These are phyloP conservation scores for Xylaria hypoxylon DNA, from an alignment of 2,329 filamentous ascomycete genomes.

Conservation along the genomic window DNA sequence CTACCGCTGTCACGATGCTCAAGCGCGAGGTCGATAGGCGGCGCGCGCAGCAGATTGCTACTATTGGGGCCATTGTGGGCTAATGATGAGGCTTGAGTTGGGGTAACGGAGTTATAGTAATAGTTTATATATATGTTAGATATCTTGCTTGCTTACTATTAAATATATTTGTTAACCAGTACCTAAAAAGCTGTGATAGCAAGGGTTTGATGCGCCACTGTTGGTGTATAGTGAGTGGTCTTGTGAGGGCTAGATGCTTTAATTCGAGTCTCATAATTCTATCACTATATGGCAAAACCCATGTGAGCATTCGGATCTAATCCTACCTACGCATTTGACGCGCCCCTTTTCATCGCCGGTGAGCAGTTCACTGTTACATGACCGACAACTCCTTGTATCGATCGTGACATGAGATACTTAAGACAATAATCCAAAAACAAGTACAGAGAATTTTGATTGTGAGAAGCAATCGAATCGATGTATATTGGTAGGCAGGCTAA, in stretches of 20 bases:
- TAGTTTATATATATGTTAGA: neutral
- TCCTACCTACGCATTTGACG: neutral
- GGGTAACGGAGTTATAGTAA: neutral
- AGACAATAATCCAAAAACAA: neutral
- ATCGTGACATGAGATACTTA: neutral
- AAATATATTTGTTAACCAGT: neutral
- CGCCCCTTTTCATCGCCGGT: neutral
- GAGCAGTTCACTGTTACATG: neutral
- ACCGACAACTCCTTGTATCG: neutral
- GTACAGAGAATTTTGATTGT: neutral
- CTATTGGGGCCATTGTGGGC: conserved; percentile 50
- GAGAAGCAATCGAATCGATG: conserved; percentile 28
- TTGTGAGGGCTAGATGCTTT: too few relatives aligned
- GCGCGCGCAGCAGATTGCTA: conserved; percentile 62
- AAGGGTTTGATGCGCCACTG: too few relatives aligned
- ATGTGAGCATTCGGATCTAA: neutral
- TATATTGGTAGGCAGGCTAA: conserved; percentile 48
- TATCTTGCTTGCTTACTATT: neutral
- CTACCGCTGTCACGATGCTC: conserved; percentile 70
- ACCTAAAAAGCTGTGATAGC: neutral
- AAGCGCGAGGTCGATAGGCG: conserved; percentile 74
- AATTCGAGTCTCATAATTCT: too few relatives aligned
- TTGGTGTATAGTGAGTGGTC: neutral
- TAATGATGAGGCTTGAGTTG: neutral
- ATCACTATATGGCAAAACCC: too few relatives aligned